phyloP scores from a whole-genome alignment of 805 yeast genomes.

The Yamadazyma tumulicola region DNA sequence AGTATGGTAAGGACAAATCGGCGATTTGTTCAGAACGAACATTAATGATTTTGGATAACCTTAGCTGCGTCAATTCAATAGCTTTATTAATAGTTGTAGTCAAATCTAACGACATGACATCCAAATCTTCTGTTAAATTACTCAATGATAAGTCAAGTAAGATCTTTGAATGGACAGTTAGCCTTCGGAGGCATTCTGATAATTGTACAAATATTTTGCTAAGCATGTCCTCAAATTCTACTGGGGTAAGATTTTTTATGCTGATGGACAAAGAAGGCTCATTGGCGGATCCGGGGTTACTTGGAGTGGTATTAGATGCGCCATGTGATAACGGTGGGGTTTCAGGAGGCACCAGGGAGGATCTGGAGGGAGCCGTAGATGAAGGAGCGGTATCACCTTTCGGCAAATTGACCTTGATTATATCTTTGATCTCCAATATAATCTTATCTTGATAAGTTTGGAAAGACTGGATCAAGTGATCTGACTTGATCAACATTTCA shows the following conservation, averaged over 20 bases:
- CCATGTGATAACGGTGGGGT: constrained; percentile 16
- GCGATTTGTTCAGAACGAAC: constrained; percentile 75
- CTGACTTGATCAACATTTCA: constrained; percentile 57
- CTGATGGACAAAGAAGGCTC: constrained; percentile 24
- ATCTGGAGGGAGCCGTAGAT: constrained; percentile 25
- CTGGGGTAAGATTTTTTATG: constrained; percentile 65
- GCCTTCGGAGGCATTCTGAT: constrained; percentile 69
- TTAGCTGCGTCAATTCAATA: constrained; percentile 65
- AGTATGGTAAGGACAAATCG: constrained; percentile 52
- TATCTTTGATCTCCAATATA: constrained; percentile 65
- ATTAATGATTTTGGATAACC: constrained; percentile 73
- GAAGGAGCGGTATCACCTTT: constrained; percentile 17
- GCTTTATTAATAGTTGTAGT: constrained; percentile 62
- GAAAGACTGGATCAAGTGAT: constrained; percentile 59
- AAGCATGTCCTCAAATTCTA: constrained; percentile 73
- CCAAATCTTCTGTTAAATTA: constrained; percentile 21
- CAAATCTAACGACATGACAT: constrained; percentile 63
- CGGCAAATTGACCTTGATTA: constrained; percentile 67
- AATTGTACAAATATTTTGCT: constrained; percentile 55
- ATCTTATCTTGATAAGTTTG: constrained; percentile 63
- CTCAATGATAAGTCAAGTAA: constrained; percentile 64
- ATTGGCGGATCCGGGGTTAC: background rate
- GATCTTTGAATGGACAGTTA: constrained; percentile 75
- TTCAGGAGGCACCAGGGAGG: constrained; percentile 26
- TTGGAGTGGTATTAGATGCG: constrained; percentile 3